Evolutionary conservation across 2,329 filamentous ascomycete genomes (phyloP).

Genomic region (Claviceps citrina): DNA sequence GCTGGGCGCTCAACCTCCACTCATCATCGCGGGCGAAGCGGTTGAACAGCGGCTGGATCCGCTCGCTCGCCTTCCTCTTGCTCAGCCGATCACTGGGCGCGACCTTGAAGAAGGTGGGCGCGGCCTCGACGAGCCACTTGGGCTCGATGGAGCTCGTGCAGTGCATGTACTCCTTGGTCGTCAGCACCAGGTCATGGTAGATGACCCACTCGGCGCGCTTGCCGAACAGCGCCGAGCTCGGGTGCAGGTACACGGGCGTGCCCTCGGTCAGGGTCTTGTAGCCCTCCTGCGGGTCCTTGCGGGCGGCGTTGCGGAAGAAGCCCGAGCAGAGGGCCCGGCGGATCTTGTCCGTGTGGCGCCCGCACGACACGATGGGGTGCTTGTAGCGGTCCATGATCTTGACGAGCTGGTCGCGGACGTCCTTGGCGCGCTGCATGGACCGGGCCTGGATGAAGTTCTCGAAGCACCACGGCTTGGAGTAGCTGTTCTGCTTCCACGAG

Average conservation of each 20-base stretch:
- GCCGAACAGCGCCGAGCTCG: constrained; percentile 78
- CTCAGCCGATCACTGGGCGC: constrained; percentile 73
- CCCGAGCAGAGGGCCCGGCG: constrained; percentile 79
- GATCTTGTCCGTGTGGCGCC: constrained; percentile 72
- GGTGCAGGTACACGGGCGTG: constrained; percentile 89
- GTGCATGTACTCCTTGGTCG: constrained; percentile 97
- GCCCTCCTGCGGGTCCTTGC: constrained; percentile 90
- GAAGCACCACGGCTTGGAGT: constrained; percentile 80
- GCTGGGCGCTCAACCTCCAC: constrained; percentile 83
- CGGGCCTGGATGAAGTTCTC: constrained; percentile 96
- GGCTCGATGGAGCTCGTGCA: constrained; percentile 85
- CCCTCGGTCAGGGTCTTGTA: constrained; percentile 96
- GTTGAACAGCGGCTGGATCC: constrained; percentile 90
- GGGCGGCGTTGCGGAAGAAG: constrained; percentile 88
- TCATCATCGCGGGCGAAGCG: constrained; percentile 86
- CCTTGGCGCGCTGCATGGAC: constrained; percentile 74
- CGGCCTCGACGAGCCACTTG: constrained; percentile 84
- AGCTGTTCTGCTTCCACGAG: constrained; percentile 78
- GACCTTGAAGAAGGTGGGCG: constrained; percentile 98
- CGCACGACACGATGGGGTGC: constrained; percentile 69
- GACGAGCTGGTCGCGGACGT: constrained; percentile 81
- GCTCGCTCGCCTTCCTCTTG: constrained; percentile 84
- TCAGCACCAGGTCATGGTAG: constrained; percentile 80
- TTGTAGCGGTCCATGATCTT: constrained; percentile 90
- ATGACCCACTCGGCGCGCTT: constrained; percentile 95